Evolutionary conservation across 176 grass and related monocot species (phyloP), one percentile per base, ranked within the genome.

Genomic region (Alloteropsis semialata): DNA sequence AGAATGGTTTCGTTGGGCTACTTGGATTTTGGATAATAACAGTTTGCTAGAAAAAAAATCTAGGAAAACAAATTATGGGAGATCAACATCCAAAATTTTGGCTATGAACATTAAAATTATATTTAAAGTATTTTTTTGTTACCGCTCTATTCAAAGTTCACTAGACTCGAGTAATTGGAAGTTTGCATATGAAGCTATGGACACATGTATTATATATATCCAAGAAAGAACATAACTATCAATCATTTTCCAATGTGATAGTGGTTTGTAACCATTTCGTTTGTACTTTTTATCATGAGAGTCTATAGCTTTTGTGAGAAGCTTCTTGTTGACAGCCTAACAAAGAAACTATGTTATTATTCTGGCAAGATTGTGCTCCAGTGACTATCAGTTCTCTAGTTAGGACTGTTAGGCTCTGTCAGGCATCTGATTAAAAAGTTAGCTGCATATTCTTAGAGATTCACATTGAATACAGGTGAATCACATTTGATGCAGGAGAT

Each of bases 401-500:
- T 82, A 36, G 8, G 27, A 1, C 32, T 69, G 61, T 66, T 77
- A 45, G 5, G 53, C 1, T 30, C 22, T 45, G 49, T 18, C 38
- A 74, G 62, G 28, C 33, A 80, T 59, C 63, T 81, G 11, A 27
- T 61, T 85, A 24, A 68, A 90, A 71, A 42, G 57, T 41, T 62
- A 70, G 71, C 50, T 29, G n/a, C 76, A 87, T 94, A 82, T 85
- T 88, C 92, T 92, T 97, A 92, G 95, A 89, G 53, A 84, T 98
- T 93, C 67, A 42, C 82, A 95, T 98, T 98, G 96, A 98, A 98
- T 95, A 98, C 96, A 98, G 96, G 96, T 93, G 87, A 93, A 95
- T 93, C 90, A 82, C 88, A 89, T 98, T 98, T 95, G 71, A 95
- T 98, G 96, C 96, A 98, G 96, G 92, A 98, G 96, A 95, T 98